Evolutionary conservation across 768 basidiomycete species (phyloP), one percentile per base, ranked within the genome.

Genomic region (Amyloporia xantha): DNA sequence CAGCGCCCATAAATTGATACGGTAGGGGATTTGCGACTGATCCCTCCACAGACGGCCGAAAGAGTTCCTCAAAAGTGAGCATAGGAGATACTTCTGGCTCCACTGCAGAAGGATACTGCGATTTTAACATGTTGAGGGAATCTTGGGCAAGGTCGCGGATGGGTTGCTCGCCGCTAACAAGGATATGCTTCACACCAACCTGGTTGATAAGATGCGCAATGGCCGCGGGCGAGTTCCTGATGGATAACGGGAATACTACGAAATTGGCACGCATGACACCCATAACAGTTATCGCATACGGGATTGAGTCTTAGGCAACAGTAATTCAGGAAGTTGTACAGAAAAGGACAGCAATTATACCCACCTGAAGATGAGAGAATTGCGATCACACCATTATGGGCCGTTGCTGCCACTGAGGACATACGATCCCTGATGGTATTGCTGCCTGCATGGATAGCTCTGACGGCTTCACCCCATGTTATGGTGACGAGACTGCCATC

Each of bases 231-330:
- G 71, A 68, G 53, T 68, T 68, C 3, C 66, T 57, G 2, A 58
- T 54, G 4, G 68, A 66, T 38, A 70, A 56, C 0, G 68, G 67
- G 54, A 71, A 71, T 0, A 61, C 53, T 24, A 37, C 48, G 40
- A 44, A 28, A 6, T 55, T 59, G 10, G 55, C 51, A n/a, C 57
- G 46, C 23, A 61, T 44, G n/a, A 59, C 36, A 15, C 61, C 59
- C 17, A 58, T 19, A 7, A 52, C 37, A 23, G 45, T 44, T 6
- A 47, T 45, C n/a, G 44, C 44, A 52, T 59, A 59, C 15, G 57
- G 52, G 40, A 60, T 52, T 10, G 51, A 51, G 42, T 72, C 71
- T 57, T 4, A 7, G 13, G 24, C n/a, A 25, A 44, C 28, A 5
- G 36, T 5, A 13, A 26, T 1, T 12, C n/a, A 24, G 24, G 33